Evolutionary conservation across 768 basidiomycete genomes (phyloP), one percentile per base, ranked within the genome.

Genomic region (Xanthoconium stramineum): DNA sequence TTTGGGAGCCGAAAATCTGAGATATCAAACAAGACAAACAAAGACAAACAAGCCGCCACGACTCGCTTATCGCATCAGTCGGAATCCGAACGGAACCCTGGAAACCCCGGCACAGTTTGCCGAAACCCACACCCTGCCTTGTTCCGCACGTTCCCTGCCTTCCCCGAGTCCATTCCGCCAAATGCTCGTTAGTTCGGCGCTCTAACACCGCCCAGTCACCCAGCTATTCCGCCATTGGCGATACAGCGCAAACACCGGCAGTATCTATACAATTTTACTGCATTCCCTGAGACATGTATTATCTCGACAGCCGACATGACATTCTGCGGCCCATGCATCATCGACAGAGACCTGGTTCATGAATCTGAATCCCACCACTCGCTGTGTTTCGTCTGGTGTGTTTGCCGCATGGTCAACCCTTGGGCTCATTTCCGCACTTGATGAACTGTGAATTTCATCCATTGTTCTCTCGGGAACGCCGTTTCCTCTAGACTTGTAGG

Each of bases 11-110:
- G 30, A 53, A 68, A 70, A 71, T 63, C 62, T 61, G 53, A 56
- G 57, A 56, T 54, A 69, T 69, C 63, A 62, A 64, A 65, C 49
- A 9, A 20, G 6, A 12, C 57, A 72, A 71, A 71, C 14, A 71
- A 0, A 0, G 0, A 12, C 63, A 73, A 71, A 71, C 24, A 71
- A 3, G 13, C 44, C 46, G 46, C 55, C 47, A 40, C 30, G 11
- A 6, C 42, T 59, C 33, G 55, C 64, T 65, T 68, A 60, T 62
- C 61, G 53, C 36, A n/a, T 37, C 17, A n/a, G 61, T 57, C 50
- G 53, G 49, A 64, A 68, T 65, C 71, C 52, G 17, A 69, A 65
- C 30, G 14, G 37, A 60, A 66, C 39, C 63, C 35, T 51, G 51
- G 53, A 54, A 65, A 69, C 65, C 70, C 51, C 68, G 69, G 69